Base-by-base conservation (phyloP, 305 asterid species). In the Fraxinus baroniana region DNA sequence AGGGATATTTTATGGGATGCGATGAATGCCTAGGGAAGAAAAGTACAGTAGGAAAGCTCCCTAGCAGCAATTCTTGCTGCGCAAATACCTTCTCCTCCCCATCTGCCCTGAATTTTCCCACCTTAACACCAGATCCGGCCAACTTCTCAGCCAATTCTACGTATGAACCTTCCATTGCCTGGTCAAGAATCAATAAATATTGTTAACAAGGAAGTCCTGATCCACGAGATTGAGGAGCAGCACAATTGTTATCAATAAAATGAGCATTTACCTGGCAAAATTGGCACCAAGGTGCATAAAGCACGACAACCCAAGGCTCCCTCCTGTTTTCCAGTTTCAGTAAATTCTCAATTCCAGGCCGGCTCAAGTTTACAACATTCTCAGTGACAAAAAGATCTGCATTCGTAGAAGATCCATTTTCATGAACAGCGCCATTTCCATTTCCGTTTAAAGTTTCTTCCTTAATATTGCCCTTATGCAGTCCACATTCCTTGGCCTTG, bases 211-310 rank as follows among this genome's bases (percentile, higher is more conserved):
- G 66, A 75, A 68, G 35, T 7, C 41, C n/a, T 7, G n/a, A 17
- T 10, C 1, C 41, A 55, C 7, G 2, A 18, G 32, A 66, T 7
- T 6, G 17, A 76, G 4, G 20, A n/a, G 64, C 20, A 3, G 33
- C 7, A 5, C 4, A 13, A 12, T 17, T 36, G 5, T 52, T 3
- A 0, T 10, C 13, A 6, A 13, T 13, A 57, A 13, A 0, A 39
- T 3, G 4, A 74, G 18, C 12, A 6, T 26, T 81, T 77, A 86
- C 90, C 88, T 95, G 98, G 92, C 98, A 96, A 84, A 92, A 94
- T 4, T 7, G 90, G 94, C 98, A 96, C 99, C 99, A 96, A 3
- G 98, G 99, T 0, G 99, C 99, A 52, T 96, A 96, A 32, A 93
- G 89, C 79, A 96, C 99, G 0, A 96, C 97, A 0, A 96, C 71